Conservation (phyloP, 352 stramenopile species). For the Lagenidium giganteum region DNA sequence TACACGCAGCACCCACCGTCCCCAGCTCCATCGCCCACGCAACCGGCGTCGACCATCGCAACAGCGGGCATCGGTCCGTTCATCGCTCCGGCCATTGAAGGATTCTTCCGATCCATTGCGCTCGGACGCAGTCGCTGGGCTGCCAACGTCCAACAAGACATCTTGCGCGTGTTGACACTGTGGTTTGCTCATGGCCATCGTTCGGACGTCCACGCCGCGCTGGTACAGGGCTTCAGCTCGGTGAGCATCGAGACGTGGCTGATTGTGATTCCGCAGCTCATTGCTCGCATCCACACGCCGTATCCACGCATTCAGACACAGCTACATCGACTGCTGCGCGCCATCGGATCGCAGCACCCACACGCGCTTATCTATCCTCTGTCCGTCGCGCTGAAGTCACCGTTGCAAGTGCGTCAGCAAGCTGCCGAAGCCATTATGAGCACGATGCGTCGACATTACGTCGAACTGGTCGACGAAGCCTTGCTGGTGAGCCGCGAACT, state of each 20-base stretch:
- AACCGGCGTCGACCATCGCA: constrained; percentile 1
- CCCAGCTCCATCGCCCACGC: too few relatives aligned
- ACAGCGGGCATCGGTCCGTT: constrained; percentile 36
- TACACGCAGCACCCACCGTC: constrained; percentile 44
- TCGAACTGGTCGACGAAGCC: constrained; percentile 93
- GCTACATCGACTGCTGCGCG: constrained; percentile 85
- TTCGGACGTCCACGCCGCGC: constrained; percentile 78
- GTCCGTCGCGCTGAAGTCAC: constrained; percentile 95
- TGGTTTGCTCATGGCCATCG: constrained; percentile 96
- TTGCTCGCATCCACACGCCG: constrained; percentile 83
- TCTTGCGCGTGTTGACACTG: constrained; percentile 97
- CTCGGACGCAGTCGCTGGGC: constrained; percentile 94
- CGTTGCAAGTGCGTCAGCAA: constrained; percentile 78
- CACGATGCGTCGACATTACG: constrained; percentile 91
- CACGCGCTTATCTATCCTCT: constrained; percentile 99
- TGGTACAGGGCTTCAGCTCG: constrained; percentile 81
- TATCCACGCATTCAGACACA: constrained; percentile 62
- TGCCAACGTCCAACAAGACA: constrained; percentile 97
- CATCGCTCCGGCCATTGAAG: constrained; percentile 68
- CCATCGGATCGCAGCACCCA: constrained; percentile 91
- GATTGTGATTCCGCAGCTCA: constrained; percentile 96
- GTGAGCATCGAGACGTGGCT: constrained; percentile 98
- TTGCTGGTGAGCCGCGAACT: constrained; percentile 95
- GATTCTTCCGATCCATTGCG: constrained; percentile 96
- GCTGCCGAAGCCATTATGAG: constrained; percentile 96